These are phyloP conservation scores for Eucalyptus cladocalyx DNA, from an alignment of 345 rosid species.

Conservation along the genomic window DNA sequence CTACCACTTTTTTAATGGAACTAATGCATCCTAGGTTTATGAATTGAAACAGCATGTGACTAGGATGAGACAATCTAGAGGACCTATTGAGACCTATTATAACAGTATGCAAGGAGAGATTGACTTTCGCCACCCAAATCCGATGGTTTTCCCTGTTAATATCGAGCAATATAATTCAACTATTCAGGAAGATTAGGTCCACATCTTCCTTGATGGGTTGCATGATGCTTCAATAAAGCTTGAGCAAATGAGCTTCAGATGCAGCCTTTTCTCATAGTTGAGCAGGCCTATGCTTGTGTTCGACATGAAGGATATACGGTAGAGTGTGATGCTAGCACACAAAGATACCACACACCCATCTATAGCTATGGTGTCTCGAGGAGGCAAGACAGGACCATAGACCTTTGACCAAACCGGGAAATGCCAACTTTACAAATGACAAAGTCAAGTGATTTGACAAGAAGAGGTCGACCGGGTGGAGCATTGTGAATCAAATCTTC, in stretches of 20 bases:
- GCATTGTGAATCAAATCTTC: neutral
- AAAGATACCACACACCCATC: neutral
- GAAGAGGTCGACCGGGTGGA: neutral
- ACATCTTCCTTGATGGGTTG: neutral
- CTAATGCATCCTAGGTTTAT: neutral
- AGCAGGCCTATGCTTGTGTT: neutral
- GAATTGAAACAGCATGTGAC: fast-evolving
- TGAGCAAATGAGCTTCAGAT: fast-evolving
- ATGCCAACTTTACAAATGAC: neutral
- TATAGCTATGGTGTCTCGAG: neutral
- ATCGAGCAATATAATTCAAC: neutral
- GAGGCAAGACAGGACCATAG: fast-evolving
- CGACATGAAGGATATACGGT: fast-evolving
- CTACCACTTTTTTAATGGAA: neutral
- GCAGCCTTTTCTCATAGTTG: neutral
- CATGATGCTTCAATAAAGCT: no score
- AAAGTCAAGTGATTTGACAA: neutral
- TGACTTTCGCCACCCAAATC: neutral
- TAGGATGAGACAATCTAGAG: neutral
- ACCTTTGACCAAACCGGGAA: neutral
- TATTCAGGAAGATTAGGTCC: fast-evolving
- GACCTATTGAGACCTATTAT: no score
- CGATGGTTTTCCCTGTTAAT: neutral
- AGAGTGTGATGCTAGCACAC: neutral
- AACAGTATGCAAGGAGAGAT: neutral